Evolutionary conservation across 2,329 filamentous ascomycete species (phyloP).

Genomic region (Metarhizium sp.): DNA sequence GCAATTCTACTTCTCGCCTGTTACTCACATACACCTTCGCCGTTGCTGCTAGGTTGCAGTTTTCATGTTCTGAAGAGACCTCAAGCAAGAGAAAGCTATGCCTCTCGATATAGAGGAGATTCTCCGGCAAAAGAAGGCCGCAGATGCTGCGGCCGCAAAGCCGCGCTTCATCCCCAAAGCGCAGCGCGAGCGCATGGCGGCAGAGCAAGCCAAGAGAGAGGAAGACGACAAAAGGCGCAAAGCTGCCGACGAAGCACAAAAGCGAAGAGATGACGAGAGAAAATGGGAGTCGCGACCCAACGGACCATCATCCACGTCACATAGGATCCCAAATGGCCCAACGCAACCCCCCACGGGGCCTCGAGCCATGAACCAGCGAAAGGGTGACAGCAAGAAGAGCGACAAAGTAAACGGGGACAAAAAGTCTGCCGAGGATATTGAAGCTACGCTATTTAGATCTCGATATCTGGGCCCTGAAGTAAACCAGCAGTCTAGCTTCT

Average conservation of each 20-base stretch:
- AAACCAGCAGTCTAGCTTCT: conserved; percentile 75
- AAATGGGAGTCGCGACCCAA: conserved; percentile 23
- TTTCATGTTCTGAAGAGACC: not conserved
- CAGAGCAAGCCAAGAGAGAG: conserved; percentile 68
- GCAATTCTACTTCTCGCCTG: not conserved
- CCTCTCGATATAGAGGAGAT: conserved; percentile 76
- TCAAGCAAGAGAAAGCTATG: conserved; percentile 14
- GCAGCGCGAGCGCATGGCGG: conserved; percentile 68
- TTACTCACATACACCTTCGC: not conserved
- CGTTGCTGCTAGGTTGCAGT: not conserved
- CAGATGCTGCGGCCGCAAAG: conserved; percentile 75
- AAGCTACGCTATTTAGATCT: conserved; percentile 65
- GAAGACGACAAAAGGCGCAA: conserved; percentile 46
- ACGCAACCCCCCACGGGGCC: conserved; percentile 58
- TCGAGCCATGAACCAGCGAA: conserved; percentile 48
- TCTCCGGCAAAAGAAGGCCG: conserved; percentile 74
- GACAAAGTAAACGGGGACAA: conserved; percentile 25
- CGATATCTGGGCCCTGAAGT: conserved; percentile 88
- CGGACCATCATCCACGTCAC: conserved; percentile 8
- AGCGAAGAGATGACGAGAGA: conserved; percentile 55
- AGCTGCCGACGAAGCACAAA: conserved; percentile 53
- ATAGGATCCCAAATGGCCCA: conserved; percentile 16
- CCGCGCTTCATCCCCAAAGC: conserved; percentile 82
- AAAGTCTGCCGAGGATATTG: conserved; percentile 50
- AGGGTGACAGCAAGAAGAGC: conserved; percentile 27